Base-by-base conservation (phyloP, 2,329 filamentous ascomycete genomes). In the Teratosphaeria destructans region DNA sequence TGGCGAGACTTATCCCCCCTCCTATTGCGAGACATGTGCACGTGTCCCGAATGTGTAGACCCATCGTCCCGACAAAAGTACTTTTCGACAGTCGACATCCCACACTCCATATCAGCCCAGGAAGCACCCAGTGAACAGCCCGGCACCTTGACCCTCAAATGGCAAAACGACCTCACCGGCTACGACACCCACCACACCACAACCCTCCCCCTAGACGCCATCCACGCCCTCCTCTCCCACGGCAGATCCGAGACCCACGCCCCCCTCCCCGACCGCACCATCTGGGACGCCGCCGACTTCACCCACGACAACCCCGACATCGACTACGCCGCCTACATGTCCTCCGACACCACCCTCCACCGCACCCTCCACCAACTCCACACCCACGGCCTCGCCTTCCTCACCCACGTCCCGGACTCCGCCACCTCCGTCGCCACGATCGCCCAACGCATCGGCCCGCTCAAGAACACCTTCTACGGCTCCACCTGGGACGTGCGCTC, bases 381-480 rank as follows among this genome's bases (percentile, higher is more conserved):
- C 39, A 76, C 76, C 35, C 81, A 86, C 56, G 94, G 94, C 0
- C 76, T 97, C 0, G 76, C 96, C 16, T 90, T 95, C 72, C 73
- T 97, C 32, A 83, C 82, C 55, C 82, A 84, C 61, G 86, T 96
- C 5, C 92, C 93, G 0, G 77, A 85, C 10, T 59, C 65, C 10
- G 67, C 68, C 54, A 61, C 66, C 8, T 70, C 69, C 1, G 87
- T 96, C 4, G 80, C 83, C 47, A 75, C 79, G 26, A 84, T 97
- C 60, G 88, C 85, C 2, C 78, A 79, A 3, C 83, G 85, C 57
- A 88, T 97, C 61, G 92, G 91, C 1, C 83, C 83, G 37, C 76
- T 96, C 29, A 88, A 90, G 68, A 85, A 90, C 67, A 94, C 92
- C 7, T 94, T 97, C 71, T 97, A 97, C 73, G 94, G 94, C 52